phyloP scores from a whole-genome alignment of 352 stramenopile genomes.

The Pythium coloratum region DNA sequence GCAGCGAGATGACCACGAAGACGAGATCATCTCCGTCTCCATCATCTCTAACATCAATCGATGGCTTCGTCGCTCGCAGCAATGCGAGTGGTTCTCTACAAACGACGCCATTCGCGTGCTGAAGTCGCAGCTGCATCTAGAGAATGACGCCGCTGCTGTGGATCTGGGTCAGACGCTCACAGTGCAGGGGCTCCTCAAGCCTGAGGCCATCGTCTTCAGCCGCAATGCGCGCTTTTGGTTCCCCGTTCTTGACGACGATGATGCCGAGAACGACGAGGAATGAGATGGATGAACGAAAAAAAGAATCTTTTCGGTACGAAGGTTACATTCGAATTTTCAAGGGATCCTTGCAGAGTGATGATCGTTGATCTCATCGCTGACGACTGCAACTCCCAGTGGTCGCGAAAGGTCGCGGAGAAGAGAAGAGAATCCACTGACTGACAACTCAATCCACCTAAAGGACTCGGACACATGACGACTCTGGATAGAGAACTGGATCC shows the following conservation, averaged over 20 bases:
- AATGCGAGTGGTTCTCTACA: constrained; percentile 18
- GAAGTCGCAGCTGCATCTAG: constrained; percentile 5
- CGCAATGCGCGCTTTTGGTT: constrained; percentile 21
- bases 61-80: neutral
- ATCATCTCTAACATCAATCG: constrained; percentile 5
- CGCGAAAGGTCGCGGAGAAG: neutral
- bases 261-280: constrained; percentile 11
- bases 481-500: neutral
- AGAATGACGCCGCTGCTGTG: constrained; percentile 15
- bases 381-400: neutral
- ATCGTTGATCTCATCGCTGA: constrained; percentile 2
- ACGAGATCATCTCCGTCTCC: constrained; percentile 4
- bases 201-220: constrained; percentile 14
- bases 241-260: constrained; percentile 13
- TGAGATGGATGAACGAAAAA: neutral
- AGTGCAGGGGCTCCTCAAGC: constrained; percentile 16
- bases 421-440: neutral
- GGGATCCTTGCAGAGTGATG: constrained; percentile 1
- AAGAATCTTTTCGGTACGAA: neutral
- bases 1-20: constrained; percentile 15
- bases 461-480: neutral
- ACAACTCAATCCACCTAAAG: neutral
- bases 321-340: neutral
- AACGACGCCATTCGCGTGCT: constrained; percentile 22
- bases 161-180: constrained; percentile 18